phyloP scores from a whole-genome alignment of 192 early-diverging fungal species.

The Rhizophlyctis rosea region DNA sequence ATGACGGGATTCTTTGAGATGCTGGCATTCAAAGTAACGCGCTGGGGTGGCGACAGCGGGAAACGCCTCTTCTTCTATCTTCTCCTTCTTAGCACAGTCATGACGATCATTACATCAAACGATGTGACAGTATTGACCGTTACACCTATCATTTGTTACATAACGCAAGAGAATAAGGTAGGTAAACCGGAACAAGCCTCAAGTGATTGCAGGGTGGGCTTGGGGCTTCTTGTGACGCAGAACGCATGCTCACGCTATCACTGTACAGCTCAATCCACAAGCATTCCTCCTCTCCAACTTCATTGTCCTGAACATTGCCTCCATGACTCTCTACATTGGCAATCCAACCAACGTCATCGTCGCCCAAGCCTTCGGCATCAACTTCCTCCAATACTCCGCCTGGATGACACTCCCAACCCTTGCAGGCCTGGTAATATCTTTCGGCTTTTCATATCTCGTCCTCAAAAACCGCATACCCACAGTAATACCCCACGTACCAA shows the following conservation, averaged over 20 bases:
- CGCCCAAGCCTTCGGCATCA: conserved; percentile 70
- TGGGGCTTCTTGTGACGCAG: neutral
- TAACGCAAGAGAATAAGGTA: conserved; percentile 62
- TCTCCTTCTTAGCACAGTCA: conserved; percentile 64
- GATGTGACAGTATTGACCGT: conserved; percentile 82
- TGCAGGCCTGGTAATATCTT: conserved; percentile 50
- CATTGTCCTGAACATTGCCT: conserved; percentile 65
- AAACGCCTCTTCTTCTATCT: conserved; percentile 62
- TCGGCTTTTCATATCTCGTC: conserved; percentile 48
- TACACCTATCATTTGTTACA: conserved; percentile 77
- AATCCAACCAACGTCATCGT: conserved; percentile 89
- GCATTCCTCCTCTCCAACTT: conserved; percentile 78
- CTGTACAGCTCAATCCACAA: conserved; percentile 20
- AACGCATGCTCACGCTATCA: neutral
- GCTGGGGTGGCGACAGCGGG: conserved; percentile 51
- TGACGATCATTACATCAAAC: conserved; percentile 75
- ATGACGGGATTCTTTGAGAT: conserved; percentile 63
- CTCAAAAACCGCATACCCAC: conserved; percentile 34
- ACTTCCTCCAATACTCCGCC: conserved; percentile 71
- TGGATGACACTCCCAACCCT: conserved; percentile 81
- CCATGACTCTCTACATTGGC: conserved; percentile 82
- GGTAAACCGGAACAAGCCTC: conserved; percentile 26
- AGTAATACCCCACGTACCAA: conserved; percentile 7
- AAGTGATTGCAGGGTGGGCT: neutral
- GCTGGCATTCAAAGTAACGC: conserved; percentile 22